These are phyloP conservation scores for Russula sp. DNA, from an alignment of 768 basidiomycete genomes.

Conservation along the genomic window DNA sequence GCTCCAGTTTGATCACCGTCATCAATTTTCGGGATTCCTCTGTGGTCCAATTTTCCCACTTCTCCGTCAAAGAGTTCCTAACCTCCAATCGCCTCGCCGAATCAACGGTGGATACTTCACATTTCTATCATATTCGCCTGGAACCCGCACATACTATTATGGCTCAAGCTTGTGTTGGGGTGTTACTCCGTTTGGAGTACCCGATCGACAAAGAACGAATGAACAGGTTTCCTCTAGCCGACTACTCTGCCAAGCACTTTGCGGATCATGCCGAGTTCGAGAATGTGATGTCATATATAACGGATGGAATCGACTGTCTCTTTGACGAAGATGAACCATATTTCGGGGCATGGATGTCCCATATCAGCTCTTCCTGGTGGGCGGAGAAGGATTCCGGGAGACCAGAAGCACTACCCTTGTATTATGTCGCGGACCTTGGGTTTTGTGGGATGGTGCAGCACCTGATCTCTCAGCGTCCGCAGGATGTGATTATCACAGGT, in stretches of 20 bases:
- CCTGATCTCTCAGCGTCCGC: background rate
- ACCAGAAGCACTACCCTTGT: background rate
- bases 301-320: background rate
- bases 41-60: background rate
- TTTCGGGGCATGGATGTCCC: background rate
- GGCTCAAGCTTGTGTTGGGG: background rate
- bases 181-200: background rate
- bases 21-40: background rate
- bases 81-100: background rate
- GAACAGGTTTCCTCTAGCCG: background rate
- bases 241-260: background rate
- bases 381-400: background rate
- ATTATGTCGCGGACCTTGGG: background rate
- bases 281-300: background rate
- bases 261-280: background rate
- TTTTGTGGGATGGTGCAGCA: background rate
- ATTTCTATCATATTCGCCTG: background rate
- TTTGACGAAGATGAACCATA: background rate
- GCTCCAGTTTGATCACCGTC: background rate
- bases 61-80: background rate
- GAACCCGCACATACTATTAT: background rate
- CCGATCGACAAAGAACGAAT: background rate
- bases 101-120: background rate
- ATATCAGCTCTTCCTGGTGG: background rate
- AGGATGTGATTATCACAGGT: background rate